Conservation (phyloP, 1,284 basidiomycete species). For the Ceratobasidium papillatum region DNA sequence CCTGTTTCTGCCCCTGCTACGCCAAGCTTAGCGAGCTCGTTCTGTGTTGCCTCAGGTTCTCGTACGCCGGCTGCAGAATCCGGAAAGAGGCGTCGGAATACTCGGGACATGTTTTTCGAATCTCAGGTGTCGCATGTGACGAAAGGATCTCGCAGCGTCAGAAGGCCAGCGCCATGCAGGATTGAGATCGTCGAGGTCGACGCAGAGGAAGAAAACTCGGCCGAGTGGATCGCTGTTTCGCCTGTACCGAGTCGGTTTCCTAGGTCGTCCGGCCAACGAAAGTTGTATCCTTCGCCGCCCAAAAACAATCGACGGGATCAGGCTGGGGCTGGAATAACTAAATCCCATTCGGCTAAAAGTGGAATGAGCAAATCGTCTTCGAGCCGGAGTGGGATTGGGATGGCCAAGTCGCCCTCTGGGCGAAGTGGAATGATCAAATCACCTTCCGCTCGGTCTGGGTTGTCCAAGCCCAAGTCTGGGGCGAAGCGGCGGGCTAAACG, state of each 20-base stretch:
- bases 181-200: background rate
- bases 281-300: background rate
- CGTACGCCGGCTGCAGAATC: background rate
- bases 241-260: background rate
- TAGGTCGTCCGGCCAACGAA: background rate
- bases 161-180: background rate
- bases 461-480: background rate
- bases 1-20: background rate
- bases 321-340: background rate
- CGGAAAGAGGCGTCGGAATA: background rate
- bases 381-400: background rate
- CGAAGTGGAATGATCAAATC: conserved; percentile 20
- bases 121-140: background rate
- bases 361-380: background rate
- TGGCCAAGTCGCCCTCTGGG: background rate
- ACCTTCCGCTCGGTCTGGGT: conserved; percentile 14
- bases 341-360: background rate
- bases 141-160: background rate
- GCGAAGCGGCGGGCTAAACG: background rate
- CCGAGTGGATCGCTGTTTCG: conserved; percentile 19
- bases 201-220: background rate
- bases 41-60: background rate
- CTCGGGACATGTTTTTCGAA: conserved; percentile 5
- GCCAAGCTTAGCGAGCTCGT: background rate
- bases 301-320: background rate